Evolutionary conservation across 2,329 filamentous ascomycete species (phyloP), one percentile per base, ranked within the genome.

Genomic region (Elsinoe arachidis): DNA sequence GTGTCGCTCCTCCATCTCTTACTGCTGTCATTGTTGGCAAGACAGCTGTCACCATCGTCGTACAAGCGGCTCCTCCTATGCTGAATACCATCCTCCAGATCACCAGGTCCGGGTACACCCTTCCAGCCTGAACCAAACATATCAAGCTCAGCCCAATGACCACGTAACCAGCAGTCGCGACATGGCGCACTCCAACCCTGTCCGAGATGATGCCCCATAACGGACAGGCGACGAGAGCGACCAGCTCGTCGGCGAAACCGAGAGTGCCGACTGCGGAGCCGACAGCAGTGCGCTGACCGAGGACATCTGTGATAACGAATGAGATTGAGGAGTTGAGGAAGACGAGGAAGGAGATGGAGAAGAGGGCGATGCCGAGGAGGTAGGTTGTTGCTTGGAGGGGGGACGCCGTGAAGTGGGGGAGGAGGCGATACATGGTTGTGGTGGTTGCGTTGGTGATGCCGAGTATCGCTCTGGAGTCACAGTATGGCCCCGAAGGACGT

Each of bases 31-130:
- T 83, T 26, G 79, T 85, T 1, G 93, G 93, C 21, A 99, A 78
- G 46, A 95, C 90, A 2, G 93, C 93, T 7, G 93, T 97, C 17
- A 99, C 93, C 93, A 99, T 99, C 1, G 93, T 97, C 12, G 90
- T 72, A 35, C 76, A 78, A 19, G 92, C 93, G n/a, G 91, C 90
- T 17, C 88, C 93, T 21, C 93, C 93, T 15, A 96, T 65, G 63
- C 91, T 93, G 72, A 99, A 99, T 57, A 95, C 76, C 53, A 97
- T 76, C 63, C 93, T 81, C 56, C 88, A 90, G 41, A 96, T 75
- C 56, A 97, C 75, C 63, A 99, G 76, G 69, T 95, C 86, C 9
- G 93, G 92, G 72, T 96, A 96, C 7, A 96, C 83, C 72, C 91
- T 90, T 63, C 77, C 79, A 26, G 89, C 89, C 77, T 95, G 89